Base-by-base conservation (phyloP, 2,329 filamentous ascomycete species). In the Fusarium sp. region DNA sequence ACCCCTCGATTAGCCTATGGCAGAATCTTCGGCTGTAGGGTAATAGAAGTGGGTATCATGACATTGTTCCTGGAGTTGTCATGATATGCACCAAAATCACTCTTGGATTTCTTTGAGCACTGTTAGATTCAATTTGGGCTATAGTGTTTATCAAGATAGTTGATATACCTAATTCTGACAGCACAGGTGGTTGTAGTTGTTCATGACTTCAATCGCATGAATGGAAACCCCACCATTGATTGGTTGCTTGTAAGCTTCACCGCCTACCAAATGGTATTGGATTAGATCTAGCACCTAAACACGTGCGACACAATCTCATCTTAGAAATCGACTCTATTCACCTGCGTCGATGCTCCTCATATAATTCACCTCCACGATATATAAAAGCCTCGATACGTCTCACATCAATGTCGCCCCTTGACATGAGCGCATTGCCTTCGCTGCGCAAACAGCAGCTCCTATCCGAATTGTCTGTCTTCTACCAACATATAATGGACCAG, bases 401-500 rank as follows among this genome's bases (percentile, higher is more conserved):
- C 21, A 14, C 36, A 29, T 42, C 36, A 55, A 87, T 87, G 84
- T 72, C 80, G 11, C 77, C 81, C 29, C 71, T 80, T 18, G 80
- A 79, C 47, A 78, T 87, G 73, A 78, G 76, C 39, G 77, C 76
- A 42, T 75, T 88, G 65, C 84, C 87, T 11, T 82, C 87, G 50
- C 71, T 94, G 74, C 87, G 90, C 74, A 89, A 86, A 77, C 91
- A 96, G 78, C 90, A 94, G 75, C 85, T 96, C 48, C 84, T 94
- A 39, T 85, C 92, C 60, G 93, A 96, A 81, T 96, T 95, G 92
- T 96, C 83, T 70, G 90, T 80, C 49, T 36, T 21, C 48, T 48
- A 43, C 33, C 20, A 50, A 14, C 31, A 33, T 4, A 33, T 17
- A 14, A 41, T 25, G 41, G 35, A 57, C 42, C 29, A 49, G 52